Base-by-base conservation (phyloP, 106 monocot species). In the Dioscorea dumetorum region DNA sequence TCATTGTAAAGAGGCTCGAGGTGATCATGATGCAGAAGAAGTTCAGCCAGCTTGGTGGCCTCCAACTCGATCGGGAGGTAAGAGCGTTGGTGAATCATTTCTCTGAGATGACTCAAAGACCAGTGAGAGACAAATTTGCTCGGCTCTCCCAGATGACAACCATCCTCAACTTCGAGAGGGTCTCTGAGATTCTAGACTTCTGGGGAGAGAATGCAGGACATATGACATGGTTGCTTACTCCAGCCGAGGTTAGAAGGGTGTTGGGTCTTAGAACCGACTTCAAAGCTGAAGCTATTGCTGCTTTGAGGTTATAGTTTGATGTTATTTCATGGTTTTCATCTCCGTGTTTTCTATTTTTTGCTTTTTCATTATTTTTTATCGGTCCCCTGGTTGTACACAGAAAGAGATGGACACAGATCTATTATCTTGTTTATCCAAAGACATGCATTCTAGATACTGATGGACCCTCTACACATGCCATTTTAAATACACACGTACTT, bases 21-120 rank as follows among this genome's bases (percentile, higher is more conserved):
- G 97, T 93, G 31, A 87, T 99, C 57, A 85, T 93, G 97, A 89
- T 99, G 89, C 97, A 99, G 80, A 99, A 99, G 57, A 71, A 89
- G 67, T 99, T 99, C 60, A 99, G 79, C 66, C 97, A 89, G 74
- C 82, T 99, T 12, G 97, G 97, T 4, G 86, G 97, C 33, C 82
- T 99, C 31, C 97, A 90, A 24, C 90, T 99, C n/a, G 97, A 99
- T 51, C 78, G 88, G 78, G 97, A 99, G 68, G 88, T 90, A 20
- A 80, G 97, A 52, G 84, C 92, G 2, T 53, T 99, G 74, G 92
- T 93, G 61, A 92, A 90, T 73, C 89, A 99, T 64, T 99, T 99
- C 82, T 85, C 84, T 0, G 85, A 80, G 59, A 90, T 99, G 90
- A 85, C 92, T 0, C 92, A 97, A 70, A 82, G 92, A 64, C 92